These are phyloP conservation scores for Candida gorgasii DNA, from an alignment of 805 yeast genomes.

Conservation along the genomic window DNA sequence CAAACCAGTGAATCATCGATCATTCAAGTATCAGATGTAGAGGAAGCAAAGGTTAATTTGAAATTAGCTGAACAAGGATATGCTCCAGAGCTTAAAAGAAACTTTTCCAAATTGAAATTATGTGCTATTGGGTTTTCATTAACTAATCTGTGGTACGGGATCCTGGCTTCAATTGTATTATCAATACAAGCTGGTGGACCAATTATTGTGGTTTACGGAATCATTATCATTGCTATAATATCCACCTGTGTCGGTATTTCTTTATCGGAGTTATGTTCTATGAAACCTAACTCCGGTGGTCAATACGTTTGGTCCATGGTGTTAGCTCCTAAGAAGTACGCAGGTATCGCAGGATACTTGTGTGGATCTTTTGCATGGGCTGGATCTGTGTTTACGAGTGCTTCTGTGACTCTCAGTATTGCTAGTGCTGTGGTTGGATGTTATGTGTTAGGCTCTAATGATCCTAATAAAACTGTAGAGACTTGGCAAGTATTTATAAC, in stretches of 20 bases:
- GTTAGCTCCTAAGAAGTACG: slow-evolving; percentile 50
- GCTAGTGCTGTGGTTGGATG: slow-evolving; percentile 56
- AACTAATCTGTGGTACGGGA: slow-evolving; percentile 46
- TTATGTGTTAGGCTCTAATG: slow-evolving; percentile 41
- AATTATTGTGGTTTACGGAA: slow-evolving; percentile 55
- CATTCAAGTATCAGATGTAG: neutral
- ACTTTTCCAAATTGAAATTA: slow-evolving; percentile 40
- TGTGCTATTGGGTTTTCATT: slow-evolving; percentile 43
- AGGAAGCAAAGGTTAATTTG: slow-evolving; percentile 23
- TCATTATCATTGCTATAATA: slow-evolving; percentile 50
- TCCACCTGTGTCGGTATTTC: slow-evolving; percentile 51
- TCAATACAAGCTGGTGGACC: slow-evolving; percentile 58
- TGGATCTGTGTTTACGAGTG: slow-evolving; percentile 63
- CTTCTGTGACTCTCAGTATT: slow-evolving; percentile 57
- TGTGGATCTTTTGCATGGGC: slow-evolving; percentile 67
- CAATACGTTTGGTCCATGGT: slow-evolving; percentile 60
- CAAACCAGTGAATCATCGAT: neutral
- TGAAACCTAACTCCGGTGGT: slow-evolving; percentile 60
- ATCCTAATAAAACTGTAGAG: slow-evolving; percentile 33
- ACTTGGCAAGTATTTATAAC: slow-evolving; percentile 39
- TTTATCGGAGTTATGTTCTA: slow-evolving; percentile 51
- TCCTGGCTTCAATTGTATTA: slow-evolving; percentile 42
- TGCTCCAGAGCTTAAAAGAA: slow-evolving; percentile 31
- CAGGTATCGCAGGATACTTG: slow-evolving; percentile 52
- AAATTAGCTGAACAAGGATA: slow-evolving; percentile 31